phyloP scores from a whole-genome alignment of 1,284 basidiomycete genomes.

The Melampsora americana region DNA sequence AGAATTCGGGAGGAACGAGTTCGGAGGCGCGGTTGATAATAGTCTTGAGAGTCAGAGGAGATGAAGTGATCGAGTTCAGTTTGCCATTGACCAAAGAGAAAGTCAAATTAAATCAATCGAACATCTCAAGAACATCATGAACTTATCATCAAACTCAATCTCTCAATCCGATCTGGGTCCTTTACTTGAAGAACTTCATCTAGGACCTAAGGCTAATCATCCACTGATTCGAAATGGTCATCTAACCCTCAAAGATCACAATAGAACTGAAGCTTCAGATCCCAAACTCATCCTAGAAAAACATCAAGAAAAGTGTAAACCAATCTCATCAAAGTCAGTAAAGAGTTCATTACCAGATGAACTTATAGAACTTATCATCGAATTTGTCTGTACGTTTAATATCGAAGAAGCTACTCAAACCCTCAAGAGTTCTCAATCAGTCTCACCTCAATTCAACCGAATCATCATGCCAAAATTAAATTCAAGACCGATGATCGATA shows the following conservation, averaged over 20 bases:
- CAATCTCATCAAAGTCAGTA: background rate
- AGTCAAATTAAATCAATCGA: too few species aligned
- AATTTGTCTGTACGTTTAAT: background rate
- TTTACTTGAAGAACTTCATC: background rate
- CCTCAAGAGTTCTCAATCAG: slow-evolving; percentile 7
- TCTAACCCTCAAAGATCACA: background rate
- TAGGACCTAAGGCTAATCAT: background rate
- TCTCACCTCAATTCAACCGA: slow-evolving; percentile 28
- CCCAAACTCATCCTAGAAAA: background rate
- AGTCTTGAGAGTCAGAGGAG: too few species aligned
- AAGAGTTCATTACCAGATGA: slow-evolving; percentile 17
- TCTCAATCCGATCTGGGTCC: background rate
- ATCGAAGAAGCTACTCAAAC: slow-evolving; percentile 2
- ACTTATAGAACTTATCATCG: slow-evolving; percentile 30
- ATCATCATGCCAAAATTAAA: slow-evolving; percentile 4
- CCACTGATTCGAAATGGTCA: background rate
- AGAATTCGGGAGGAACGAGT: too few species aligned
- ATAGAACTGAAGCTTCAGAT: too few species aligned
- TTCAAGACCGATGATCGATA: slow-evolving; percentile 29
- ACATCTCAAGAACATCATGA: too few species aligned
- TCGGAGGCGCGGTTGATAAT: too few species aligned
- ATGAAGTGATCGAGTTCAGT: too few species aligned
- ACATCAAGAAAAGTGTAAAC: background rate
- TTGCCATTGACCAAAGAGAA: too few species aligned
- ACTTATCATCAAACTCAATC: too few species aligned